Evolutionary conservation across 768 basidiomycete species (phyloP), one percentile per base, ranked within the genome.

Genomic region (Auriculariales sp.): DNA sequence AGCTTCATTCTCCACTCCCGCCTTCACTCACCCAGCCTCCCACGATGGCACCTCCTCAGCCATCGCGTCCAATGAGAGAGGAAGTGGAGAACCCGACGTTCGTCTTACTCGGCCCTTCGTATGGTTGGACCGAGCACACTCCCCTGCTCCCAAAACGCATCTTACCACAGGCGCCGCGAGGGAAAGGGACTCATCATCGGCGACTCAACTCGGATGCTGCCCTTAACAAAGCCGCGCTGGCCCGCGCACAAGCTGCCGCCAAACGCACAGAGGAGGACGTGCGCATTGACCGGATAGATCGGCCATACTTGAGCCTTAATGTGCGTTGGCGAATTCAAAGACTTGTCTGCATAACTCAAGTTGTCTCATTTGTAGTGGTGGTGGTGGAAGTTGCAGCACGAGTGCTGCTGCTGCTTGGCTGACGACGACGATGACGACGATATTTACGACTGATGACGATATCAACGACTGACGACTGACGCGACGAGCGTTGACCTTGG

Each of bases 341-440:
- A n/a, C 11, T n/a, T 36, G 19, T 19, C 19, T 17, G 45, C 47
- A 31, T 3, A 5, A 25, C 28, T n/a, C 39, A 30, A 48, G 36
- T 47, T 53, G 17, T 46, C 28, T 28, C 34, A 28, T 17, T 31
- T 28, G 14, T 54, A 88, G 86, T 88, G 86, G 85, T 90, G 87
- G 86, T 78, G 80, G 80, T 83, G 81, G 82, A 75, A 77, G 49
- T 47, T 83, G 1, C 76, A 82, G 55, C 75, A 79, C 3, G 59
- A 82, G 17, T 47, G 83, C 9, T 78, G 77, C 56, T 87, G 81
- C 62, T 70, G 71, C 47, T 81, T 77, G 29, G 28, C n/a, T 58
- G 57, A 61, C 7, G 68, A 66, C 52, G 61, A 74, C 28, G 67
- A 72, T 12, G 83, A 84, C 7, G 68, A 71, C 2, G 77, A 79